Evolutionary conservation across 1,284 basidiomycete genomes (phyloP).

Genomic region (Boletus semigastroideus): DNA sequence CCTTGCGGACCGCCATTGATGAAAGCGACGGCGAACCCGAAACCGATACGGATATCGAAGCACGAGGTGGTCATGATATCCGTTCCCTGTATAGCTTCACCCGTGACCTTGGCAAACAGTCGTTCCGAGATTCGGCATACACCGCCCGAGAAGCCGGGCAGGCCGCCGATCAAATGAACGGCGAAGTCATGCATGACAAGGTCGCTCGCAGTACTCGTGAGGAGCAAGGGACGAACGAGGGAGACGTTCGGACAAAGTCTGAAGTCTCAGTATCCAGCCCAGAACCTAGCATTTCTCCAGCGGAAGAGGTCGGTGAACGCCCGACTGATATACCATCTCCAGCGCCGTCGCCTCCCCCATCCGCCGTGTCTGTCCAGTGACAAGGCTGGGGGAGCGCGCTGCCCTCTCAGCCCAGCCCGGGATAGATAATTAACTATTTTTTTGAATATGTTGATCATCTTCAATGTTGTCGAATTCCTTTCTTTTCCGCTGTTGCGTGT

Average conservation of each 20-base stretch:
- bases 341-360: conserved; percentile 33
- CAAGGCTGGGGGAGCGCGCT: not conserved
- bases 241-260: conserved; percentile 13
- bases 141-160: conserved; percentile 25
- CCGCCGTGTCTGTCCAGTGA: conserved; percentile 31
- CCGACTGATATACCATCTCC: conserved; percentile 27
- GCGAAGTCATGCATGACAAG: conserved; percentile 21
- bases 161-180: conserved; percentile 22
- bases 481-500: conserved; percentile 12
- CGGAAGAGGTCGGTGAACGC: conserved; percentile 24
- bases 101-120: conserved; percentile 30
- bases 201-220: conserved; percentile 9
- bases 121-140: conserved; percentile 26
- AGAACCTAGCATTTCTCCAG: conserved; percentile 21
- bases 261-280: conserved; percentile 18
- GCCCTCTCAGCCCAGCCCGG: conserved; percentile 8
- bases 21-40: conserved; percentile 37
- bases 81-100: conserved; percentile 37
- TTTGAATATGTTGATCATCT: conserved; percentile 38
- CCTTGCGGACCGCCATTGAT: conserved; percentile 37
- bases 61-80: conserved; percentile 26
- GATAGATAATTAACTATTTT: conserved; percentile 33
- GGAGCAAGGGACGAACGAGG: conserved; percentile 11
- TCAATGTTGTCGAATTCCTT: conserved; percentile 25
- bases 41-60: conserved; percentile 34